Evolutionary conservation across 306 rosid species (phyloP).

Genomic region (Cercis canadensis): DNA sequence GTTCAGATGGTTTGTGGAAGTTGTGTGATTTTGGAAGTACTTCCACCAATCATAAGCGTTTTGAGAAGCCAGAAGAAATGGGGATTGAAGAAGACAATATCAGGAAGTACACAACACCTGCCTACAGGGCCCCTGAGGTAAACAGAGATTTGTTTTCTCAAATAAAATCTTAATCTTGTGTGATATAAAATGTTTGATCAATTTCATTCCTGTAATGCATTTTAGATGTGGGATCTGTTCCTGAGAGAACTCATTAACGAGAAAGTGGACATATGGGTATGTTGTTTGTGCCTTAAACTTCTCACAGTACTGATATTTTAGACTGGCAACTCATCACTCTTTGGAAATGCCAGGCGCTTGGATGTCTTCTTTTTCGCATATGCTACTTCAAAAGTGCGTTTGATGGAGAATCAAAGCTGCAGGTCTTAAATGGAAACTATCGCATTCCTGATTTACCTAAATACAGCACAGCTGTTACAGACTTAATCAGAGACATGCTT

Average conservation of each 20-base stretch:
- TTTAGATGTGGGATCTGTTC: slow-evolving; percentile 96
- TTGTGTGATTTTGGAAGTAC: slow-evolving; percentile 98
- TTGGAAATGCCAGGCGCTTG: slow-evolving; percentile 77
- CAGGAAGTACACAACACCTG: slow-evolving; percentile 98
- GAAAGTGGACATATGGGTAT: slow-evolving; percentile 99
- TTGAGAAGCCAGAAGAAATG: slow-evolving; percentile 97
- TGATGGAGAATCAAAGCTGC: slow-evolving; percentile 98
- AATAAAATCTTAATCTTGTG: not conserved
- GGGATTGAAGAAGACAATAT: slow-evolving; percentile 98
- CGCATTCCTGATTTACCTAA: slow-evolving; percentile 92
- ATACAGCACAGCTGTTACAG: slow-evolving; percentile 65
- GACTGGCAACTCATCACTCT: slow-evolving; percentile 35
- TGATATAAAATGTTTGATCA: slow-evolving; percentile 21
- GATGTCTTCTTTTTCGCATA: slow-evolving; percentile 98
- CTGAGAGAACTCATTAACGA: slow-evolving; percentile 86
- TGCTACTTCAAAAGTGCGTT: slow-evolving; percentile 97
- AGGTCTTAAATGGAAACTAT: slow-evolving; percentile 95
- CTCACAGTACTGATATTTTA: slow-evolving; percentile 14
- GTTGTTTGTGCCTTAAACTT: slow-evolving; percentile 40
- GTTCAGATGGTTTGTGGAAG: slow-evolving; percentile 89
- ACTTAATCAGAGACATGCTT: slow-evolving; percentile 93
- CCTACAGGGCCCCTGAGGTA: slow-evolving; percentile 98
- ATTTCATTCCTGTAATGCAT: slow-evolving; percentile 35
- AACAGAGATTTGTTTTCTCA: slow-evolving; percentile 26
- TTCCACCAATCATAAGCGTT: slow-evolving; percentile 90